These are phyloP conservation scores for Trametes punicea DNA, from an alignment of 768 basidiomycete species.

Conservation along the genomic window DNA sequence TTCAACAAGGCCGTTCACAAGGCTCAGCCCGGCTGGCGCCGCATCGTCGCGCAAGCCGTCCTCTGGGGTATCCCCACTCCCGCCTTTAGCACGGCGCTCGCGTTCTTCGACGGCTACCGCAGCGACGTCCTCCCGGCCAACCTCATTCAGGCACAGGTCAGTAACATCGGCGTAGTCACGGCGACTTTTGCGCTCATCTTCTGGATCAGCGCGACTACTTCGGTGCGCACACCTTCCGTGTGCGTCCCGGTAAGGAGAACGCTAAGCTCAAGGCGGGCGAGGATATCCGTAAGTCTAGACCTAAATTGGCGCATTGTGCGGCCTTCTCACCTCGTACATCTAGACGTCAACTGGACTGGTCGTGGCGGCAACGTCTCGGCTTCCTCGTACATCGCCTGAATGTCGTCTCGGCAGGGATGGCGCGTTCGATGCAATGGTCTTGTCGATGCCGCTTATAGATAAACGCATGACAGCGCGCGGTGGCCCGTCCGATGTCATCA, in stretches of 20 bases:
- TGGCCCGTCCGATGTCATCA: neutral
- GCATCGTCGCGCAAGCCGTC: constrained; percentile 91
- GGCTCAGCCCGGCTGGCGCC: constrained; percentile 98
- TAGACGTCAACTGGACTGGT: constrained; percentile 98
- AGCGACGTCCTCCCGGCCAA: constrained; percentile 93
- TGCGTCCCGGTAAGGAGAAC: constrained; percentile 90
- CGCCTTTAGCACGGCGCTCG: constrained; percentile 95
- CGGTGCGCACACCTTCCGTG: constrained; percentile 97
- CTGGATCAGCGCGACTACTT: constrained; percentile 89
- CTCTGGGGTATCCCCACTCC: constrained; percentile 98
- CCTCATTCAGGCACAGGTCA: constrained; percentile 88
- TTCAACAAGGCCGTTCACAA: constrained; percentile 95
- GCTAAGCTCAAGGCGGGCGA: constrained; percentile 70
- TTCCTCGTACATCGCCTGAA: constrained; percentile 72
- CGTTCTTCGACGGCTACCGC: constrained; percentile 99
- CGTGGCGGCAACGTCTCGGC: constrained; percentile 95
- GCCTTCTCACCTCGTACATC: no score
- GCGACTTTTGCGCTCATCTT: constrained; percentile 1
- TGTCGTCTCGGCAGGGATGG: neutral
- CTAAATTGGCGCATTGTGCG: no score
- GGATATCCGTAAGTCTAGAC: constrained; percentile 74
- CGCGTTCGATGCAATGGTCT: neutral
- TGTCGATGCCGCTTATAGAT: constrained; percentile 4
- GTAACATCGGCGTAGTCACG: constrained; percentile 12
- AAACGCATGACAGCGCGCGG: neutral